Evolutionary conservation across 805 yeast species (phyloP).

Genomic region (Komagataella kurtzmanii): DNA sequence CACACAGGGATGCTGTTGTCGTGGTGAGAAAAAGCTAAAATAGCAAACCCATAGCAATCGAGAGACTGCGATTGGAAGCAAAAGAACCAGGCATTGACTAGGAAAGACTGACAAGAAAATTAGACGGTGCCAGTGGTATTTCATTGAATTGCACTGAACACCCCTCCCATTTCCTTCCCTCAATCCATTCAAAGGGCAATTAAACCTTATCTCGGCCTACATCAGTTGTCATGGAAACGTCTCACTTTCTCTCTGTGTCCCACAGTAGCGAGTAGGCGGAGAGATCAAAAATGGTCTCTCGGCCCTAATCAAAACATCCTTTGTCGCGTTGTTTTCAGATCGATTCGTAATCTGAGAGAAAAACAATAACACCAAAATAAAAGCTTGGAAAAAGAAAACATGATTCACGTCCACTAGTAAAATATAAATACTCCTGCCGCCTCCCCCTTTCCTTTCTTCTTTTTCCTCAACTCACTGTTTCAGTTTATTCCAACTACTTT

Average conservation of each 20-base stretch:
- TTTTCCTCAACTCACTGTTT: neutral
- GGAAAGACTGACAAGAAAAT: neutral
- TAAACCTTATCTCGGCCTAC: neutral
- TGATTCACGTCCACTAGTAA: neutral
- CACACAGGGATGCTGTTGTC: neutral
- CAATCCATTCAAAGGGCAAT: neutral
- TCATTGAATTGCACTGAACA: too few species aligned
- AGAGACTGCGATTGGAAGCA: neutral
- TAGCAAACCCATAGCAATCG: neutral
- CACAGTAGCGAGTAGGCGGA: neutral
- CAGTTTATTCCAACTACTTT: conserved; percentile 1
- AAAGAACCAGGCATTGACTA: neutral
- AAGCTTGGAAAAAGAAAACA: neutral
- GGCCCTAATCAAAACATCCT: neutral
- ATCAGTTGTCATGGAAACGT: neutral
- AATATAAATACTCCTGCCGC: neutral
- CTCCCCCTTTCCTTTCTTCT: neutral
- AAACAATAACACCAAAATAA: neutral
- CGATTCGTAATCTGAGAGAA: neutral
- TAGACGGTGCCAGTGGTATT: neutral
- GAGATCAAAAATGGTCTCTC: neutral
- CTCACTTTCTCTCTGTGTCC: neutral
- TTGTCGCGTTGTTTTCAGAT: neutral
- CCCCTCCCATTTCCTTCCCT: too few species aligned
- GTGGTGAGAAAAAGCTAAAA: neutral